A percentile compares a stretch with the other conserved stretches of the same genome.
phyloP scores from a whole-genome alignment of 192 early-diverging fungal genomes.

The Chytriomyces sp. region DNA sequence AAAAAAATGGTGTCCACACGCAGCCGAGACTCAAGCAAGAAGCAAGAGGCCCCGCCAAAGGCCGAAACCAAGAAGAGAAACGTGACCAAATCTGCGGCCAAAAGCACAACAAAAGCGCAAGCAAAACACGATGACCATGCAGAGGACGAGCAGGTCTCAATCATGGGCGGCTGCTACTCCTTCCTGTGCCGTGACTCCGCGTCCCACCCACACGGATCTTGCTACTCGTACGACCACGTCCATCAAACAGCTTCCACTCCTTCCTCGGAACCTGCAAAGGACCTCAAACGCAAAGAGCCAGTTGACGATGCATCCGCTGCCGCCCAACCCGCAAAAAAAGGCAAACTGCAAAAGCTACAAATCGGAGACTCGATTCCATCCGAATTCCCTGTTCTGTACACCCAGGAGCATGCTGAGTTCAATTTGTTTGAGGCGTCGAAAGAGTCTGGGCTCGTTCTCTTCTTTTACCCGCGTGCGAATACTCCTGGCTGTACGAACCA shows the following conservation, averaged over 20 bases:
- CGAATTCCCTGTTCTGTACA: slow-evolving; percentile 12
- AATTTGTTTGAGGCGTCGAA: slow-evolving; percentile 29
- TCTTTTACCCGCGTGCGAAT: slow-evolving; percentile 46
- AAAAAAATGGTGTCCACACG: no score
- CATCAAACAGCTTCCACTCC: neutral
- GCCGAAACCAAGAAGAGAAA: no score
- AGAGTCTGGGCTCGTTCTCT: slow-evolving; percentile 42
- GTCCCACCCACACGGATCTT: neutral
- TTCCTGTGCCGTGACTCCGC: neutral
- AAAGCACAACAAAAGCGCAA: no score
- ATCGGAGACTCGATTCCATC: slow-evolving; percentile 37
- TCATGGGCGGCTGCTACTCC: neutral
- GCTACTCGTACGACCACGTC: slow-evolving; percentile 16
- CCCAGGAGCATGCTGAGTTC: slow-evolving; percentile 15
- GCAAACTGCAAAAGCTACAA: neutral
- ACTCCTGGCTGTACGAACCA: slow-evolving; percentile 49
- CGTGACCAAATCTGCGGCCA: no score
- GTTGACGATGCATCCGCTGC: slow-evolving; percentile 12
- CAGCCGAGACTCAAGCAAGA: no score
- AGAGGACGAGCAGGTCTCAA: no score
- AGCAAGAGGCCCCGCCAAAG: no score
- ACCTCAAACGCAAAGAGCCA: slow-evolving; percentile 26
- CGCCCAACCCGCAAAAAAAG: slow-evolving; percentile 1
- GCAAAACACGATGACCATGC: no score
- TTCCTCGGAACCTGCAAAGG: neutral